Evolutionary conservation across 177 flowering plant species (phyloP), one percentile per base, ranked within the genome.

Genomic region (Vitis hybrid): DNA sequence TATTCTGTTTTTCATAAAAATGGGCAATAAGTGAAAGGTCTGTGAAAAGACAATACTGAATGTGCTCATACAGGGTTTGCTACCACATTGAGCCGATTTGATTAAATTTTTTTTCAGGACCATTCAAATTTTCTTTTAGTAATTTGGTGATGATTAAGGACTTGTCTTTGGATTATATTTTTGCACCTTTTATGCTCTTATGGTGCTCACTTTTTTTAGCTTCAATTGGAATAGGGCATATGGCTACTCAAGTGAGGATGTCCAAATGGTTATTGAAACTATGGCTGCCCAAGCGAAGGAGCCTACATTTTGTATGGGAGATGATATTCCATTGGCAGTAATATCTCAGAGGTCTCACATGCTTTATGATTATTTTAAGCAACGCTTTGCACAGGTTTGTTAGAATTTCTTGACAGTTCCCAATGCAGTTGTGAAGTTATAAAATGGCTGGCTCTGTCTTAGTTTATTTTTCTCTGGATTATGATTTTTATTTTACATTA

Each of bases 301-400:
- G 74, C 99, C 99, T 65, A 96, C 99, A 51, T 95, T 93, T 79
- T 95, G 99, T 86, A 95, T 95, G 99, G 99, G 99, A n/a, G 99
- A 95, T 80, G 99, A 95, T 85, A 88, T 83, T 79, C 98, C 99
- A 49, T 81, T 95, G 82, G 99, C 99, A 71, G 80, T 81, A 60
- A 75, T 96, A 75, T 96, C 99, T 69, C 94, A 86, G 75, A 93
- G 73, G 82, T 85, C 99, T 34, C 99, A 96, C 69, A 83, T 94
- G 92, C 88, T 96, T 64, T 96, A 82, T 81, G 97, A 96, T 80
- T 96, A 96, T 77, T 96, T 96, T 83, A 96, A 96, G 86, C 99
- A 96, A 80, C 89, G 99, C 13, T 96, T 96, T 88, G 99, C 99
- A 50, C 99, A 96, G 99, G 99, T 96, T 30, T 68, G 75, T 40